Percentiles rank a stretch among this genome's conserved stretches.
Evolutionary conservation across 2,329 filamentous ascomycete species (phyloP).

Genomic region (Chaetomiaceae sp.): DNA sequence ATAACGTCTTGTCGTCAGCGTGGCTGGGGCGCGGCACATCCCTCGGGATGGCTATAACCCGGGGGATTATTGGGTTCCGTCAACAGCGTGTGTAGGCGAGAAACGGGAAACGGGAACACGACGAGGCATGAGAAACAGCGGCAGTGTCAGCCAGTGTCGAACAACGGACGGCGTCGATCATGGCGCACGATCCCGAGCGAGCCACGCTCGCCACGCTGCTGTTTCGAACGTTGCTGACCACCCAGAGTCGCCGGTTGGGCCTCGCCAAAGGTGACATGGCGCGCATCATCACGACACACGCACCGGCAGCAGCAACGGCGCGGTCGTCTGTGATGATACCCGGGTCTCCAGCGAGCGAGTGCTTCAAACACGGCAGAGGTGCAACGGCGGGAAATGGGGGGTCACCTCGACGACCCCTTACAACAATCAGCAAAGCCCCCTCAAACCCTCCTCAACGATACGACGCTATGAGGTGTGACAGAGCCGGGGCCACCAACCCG

Average conservation of each 20-base stretch:
- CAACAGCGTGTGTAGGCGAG: too few species aligned
- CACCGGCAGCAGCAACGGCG: too few species aligned
- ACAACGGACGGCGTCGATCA: constrained; percentile 10
- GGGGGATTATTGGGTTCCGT: neutral
- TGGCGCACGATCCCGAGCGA: neutral
- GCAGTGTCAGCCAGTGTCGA: neutral
- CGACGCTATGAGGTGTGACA: constrained; percentile 13
- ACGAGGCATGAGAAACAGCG: neutral
- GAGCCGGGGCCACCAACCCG: neutral
- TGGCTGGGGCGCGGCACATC: too few species aligned
- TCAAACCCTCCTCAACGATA: constrained; percentile 3
- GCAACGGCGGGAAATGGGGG: neutral
- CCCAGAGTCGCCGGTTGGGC: too few species aligned
- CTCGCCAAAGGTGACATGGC: neutral
- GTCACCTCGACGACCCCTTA: neutral
- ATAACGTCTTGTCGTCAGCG: too few species aligned
- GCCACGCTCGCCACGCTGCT: neutral
- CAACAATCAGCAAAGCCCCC: neutral
- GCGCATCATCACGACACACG: neutral
- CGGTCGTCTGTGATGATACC: too few species aligned
- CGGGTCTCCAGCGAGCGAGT: too few species aligned
- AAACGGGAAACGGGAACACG: neutral
- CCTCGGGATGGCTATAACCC: neutral
- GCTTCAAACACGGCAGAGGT: too few species aligned
- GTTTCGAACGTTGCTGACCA: too few species aligned